A percentile compares a stretch with the other conserved stretches of the same genome.
Evolutionary conservation across 139 green algal genomes (phyloP).

Genomic region (Chlamydomonas sphaeroides): DNA sequence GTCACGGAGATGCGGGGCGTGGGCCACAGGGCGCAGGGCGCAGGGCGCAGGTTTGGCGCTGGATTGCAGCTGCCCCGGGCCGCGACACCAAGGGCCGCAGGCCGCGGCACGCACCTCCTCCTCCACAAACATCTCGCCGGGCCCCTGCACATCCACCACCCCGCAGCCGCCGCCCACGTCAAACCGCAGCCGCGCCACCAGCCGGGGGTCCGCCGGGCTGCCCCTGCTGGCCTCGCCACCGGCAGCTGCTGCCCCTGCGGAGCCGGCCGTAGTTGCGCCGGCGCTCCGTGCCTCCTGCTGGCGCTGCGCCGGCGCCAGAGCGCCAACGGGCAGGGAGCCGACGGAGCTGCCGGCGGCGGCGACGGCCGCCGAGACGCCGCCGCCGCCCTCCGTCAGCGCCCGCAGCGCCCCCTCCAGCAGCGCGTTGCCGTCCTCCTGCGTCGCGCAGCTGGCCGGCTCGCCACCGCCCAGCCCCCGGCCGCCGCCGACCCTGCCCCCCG

Average conservation of each 20-base stretch:
- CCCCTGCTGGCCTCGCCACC: background rate
- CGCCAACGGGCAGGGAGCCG: background rate
- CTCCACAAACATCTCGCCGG: slow-evolving; percentile 26
- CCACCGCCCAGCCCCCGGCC: background rate
- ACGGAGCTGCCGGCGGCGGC: slow-evolving; percentile 6
- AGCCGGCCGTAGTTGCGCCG: no score
- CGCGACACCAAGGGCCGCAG: no score
- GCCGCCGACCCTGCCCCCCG: background rate
- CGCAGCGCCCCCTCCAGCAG: slow-evolving; percentile 27
- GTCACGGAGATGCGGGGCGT: no score
- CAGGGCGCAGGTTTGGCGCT: no score
- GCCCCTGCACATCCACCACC: slow-evolving; percentile 51
- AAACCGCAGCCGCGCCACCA: slow-evolving; percentile 58
- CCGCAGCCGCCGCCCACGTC: slow-evolving; percentile 23
- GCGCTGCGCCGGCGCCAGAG: background rate
- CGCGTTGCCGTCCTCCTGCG: slow-evolving; percentile 18
- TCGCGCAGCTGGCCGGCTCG: background rate
- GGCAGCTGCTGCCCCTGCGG: background rate
- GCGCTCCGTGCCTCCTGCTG: slow-evolving; percentile 1
- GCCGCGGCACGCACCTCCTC: slow-evolving; percentile 5
- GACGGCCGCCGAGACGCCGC: background rate
- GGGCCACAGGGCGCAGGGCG: no score
- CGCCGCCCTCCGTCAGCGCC: background rate
- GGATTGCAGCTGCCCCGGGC: no score
- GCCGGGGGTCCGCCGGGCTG: slow-evolving; percentile 21